These are phyloP conservation scores for Apiotrichum veenhuisii DNA, from an alignment of 1,284 basidiomycete species.

Conservation along the genomic window DNA sequence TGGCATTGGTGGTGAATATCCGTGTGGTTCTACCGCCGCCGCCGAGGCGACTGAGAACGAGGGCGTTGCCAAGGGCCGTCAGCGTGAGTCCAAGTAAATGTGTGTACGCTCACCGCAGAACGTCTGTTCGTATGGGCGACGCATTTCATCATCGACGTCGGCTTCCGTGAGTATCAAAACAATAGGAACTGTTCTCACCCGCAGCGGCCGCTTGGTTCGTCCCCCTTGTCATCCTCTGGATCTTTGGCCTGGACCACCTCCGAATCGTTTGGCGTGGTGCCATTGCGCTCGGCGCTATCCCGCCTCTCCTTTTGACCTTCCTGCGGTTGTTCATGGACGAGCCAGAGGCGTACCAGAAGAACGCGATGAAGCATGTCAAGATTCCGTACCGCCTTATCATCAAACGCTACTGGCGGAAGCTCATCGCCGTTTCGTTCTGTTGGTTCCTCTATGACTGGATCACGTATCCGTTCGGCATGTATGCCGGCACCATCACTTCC, in stretches of 20 bases:
- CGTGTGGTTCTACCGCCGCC: constrained; percentile 59
- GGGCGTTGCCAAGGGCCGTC: constrained; percentile 66
- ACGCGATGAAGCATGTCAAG: constrained; percentile 63
- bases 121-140: constrained; percentile 63
- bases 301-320: constrained; percentile 69
- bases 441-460: constrained; percentile 66
- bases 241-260: constrained; percentile 76
- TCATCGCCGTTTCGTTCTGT: constrained; percentile 30
- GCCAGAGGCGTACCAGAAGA: constrained; percentile 50
- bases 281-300: constrained; percentile 78
- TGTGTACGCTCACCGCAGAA: constrained; percentile 38
- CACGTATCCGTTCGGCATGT: constrained; percentile 68
- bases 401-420: constrained; percentile 60
- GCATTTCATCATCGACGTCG: constrained; percentile 19
- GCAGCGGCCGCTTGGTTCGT: constrained; percentile 69
- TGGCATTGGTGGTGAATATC: constrained; percentile 81
- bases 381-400: constrained; percentile 67
- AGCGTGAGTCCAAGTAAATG: constrained; percentile 49
- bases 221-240: constrained; percentile 79
- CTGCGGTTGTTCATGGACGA: constrained; percentile 86
- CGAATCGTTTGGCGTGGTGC: constrained; percentile 82
- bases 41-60: constrained; percentile 82
- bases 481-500: constrained; percentile 61
- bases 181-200: constrained; percentile 51
- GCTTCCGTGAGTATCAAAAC: constrained; percentile 8